Percentiles rank a stretch among this genome's conserved stretches.
Evolutionary conservation across 2,329 filamentous ascomycete genomes (phyloP).

Genomic region (Xylaria sp.): DNA sequence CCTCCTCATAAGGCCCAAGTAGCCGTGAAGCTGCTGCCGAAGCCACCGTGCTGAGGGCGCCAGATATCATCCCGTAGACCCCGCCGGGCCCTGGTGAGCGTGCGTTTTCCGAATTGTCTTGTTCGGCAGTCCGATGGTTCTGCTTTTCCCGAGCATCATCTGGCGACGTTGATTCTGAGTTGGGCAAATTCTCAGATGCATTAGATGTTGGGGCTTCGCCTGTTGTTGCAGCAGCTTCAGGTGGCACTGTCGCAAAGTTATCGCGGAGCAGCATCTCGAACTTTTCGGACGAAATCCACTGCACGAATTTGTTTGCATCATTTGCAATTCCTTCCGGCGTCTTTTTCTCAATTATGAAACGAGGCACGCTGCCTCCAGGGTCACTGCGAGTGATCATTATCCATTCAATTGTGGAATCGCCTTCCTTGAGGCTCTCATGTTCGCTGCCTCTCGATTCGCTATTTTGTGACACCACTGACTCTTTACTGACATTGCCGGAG

Average conservation of each 20-base stretch:
- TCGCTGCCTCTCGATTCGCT: slow-evolving; percentile 49
- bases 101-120: slow-evolving; percentile 41
- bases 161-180: slow-evolving; percentile 37
- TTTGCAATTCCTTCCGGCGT: slow-evolving; percentile 83
- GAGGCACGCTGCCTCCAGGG: slow-evolving; percentile 86
- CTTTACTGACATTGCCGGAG: slow-evolving; percentile 51
- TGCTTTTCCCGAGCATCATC: slow-evolving; percentile 30
- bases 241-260: slow-evolving; percentile 36
- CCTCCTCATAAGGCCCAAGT: slow-evolving; percentile 49
- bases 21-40: slow-evolving; percentile 63
- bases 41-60: slow-evolving; percentile 63
- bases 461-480: slow-evolving; percentile 54
- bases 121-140: slow-evolving; percentile 38
- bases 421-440: slow-evolving; percentile 47
- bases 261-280: slow-evolving; percentile 51
- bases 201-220: slow-evolving; percentile 44
- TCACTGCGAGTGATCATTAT: slow-evolving; percentile 92
- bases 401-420: slow-evolving; percentile 76
- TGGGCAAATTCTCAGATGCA: slow-evolving; percentile 39
- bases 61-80: slow-evolving; percentile 66
- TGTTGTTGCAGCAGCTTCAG: slow-evolving; percentile 46
- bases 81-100: slow-evolving; percentile 54
- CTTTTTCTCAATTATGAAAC: slow-evolving; percentile 90
- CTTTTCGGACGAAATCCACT: slow-evolving; percentile 70
- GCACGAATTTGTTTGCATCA: slow-evolving; percentile 83